Conservation (phyloP, 1,284 basidiomycete species). For the Coniferiporia sulphurascens region DNA sequence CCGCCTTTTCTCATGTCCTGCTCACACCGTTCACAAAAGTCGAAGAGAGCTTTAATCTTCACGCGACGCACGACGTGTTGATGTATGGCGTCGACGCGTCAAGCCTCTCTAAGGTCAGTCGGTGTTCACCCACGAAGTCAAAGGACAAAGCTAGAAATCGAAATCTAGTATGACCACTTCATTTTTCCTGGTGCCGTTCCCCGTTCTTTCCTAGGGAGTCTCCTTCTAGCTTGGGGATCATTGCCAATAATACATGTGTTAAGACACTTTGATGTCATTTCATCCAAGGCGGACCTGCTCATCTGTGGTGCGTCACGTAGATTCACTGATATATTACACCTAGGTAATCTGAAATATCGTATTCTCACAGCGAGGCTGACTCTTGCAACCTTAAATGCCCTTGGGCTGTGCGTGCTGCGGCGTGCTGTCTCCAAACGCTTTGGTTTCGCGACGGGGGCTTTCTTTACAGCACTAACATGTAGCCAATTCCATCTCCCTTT, state of each 20-base stretch:
- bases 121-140: conserved; percentile 23
- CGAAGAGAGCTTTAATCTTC: conserved; percentile 95
- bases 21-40: conserved; percentile 92
- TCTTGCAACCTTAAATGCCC: conserved; percentile 63
- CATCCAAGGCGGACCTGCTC: conserved; percentile 59
- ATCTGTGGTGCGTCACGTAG: conserved; percentile 45
- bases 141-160: neutral
- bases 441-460: conserved; percentile 49
- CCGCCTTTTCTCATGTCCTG: conserved; percentile 63
- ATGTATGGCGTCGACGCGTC: conserved; percentile 58
- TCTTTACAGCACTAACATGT: conserved; percentile 67
- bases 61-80: conserved; percentile 86
- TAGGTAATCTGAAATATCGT: neutral
- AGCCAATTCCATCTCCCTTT: conserved; percentile 91
- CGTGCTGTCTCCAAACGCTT: conserved; percentile 60
- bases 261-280: conserved; percentile 36
- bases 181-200: conserved; percentile 88
- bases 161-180: conserved; percentile 80
- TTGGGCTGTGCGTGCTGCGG: conserved; percentile 62
- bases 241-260: conserved; percentile 42
- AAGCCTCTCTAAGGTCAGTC: conserved; percentile 51
- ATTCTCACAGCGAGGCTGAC: conserved; percentile 61
- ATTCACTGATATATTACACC: neutral
- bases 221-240: conserved; percentile 53
- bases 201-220: conserved; percentile 77